These are phyloP conservation scores for Aegle marmelos DNA, from an alignment of 345 rosid species.

Conservation along the genomic window DNA sequence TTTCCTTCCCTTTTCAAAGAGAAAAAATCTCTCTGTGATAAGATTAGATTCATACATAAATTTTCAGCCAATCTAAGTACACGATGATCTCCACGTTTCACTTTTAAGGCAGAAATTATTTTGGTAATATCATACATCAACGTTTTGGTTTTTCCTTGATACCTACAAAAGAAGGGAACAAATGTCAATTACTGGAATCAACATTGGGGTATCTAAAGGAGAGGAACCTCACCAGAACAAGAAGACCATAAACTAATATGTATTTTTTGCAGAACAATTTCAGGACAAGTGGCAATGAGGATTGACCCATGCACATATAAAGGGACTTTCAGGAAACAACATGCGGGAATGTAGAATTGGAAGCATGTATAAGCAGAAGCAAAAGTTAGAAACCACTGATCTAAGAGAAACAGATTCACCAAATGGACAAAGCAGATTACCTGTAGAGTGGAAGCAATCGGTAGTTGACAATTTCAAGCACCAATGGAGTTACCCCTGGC, in stretches of 20 bases:
- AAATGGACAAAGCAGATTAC: slow-evolving; percentile 31
- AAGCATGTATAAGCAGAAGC: slow-evolving; percentile 7
- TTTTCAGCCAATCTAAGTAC: slow-evolving; percentile 91
- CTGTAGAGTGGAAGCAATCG: slow-evolving; percentile 97
- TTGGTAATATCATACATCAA: slow-evolving; percentile 95
- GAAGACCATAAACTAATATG: background rate
- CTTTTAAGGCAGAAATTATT: slow-evolving; percentile 87
- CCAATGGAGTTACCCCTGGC: slow-evolving; percentile 88
- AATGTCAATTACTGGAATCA: background rate
- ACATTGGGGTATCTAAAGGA: slow-evolving; percentile 9
- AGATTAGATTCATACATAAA: slow-evolving; percentile 86
- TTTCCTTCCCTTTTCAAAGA: slow-evolving; percentile 90
- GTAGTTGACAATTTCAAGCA: slow-evolving; percentile 89
- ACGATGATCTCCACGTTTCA: slow-evolving; percentile 97
- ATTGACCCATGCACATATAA: background rate
- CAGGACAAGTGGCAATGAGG: background rate
- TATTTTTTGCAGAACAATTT: background rate
- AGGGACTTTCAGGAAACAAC: slow-evolving; percentile 6
- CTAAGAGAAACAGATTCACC: slow-evolving; percentile 10
- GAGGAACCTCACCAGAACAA: background rate
- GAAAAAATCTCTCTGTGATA: slow-evolving; percentile 90
- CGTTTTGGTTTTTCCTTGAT: slow-evolving; percentile 87
- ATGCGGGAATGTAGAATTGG: background rate
- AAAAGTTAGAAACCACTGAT: background rate
- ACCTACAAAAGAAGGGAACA: slow-evolving; percentile 43